Base-by-base conservation (phyloP, 1,284 basidiomycete genomes). In the Termitomyces sp. region DNA sequence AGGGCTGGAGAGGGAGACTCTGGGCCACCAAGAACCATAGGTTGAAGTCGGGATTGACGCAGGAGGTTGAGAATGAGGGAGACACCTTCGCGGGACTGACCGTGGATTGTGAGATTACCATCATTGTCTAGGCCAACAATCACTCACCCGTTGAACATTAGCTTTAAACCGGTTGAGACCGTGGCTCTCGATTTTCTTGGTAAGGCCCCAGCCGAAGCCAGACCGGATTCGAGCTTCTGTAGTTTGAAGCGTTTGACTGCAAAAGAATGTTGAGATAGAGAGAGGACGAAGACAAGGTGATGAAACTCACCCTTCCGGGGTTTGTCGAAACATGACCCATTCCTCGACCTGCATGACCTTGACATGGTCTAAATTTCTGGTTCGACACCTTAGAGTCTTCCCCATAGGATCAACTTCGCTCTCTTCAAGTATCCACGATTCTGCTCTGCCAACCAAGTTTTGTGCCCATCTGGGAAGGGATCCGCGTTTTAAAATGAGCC, bases 401-500 rank as follows among this genome's bases (percentile, higher is more conserved):
- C 85, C 86, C 55, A 80, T 70, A 4, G 88, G 85, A 68, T 92
- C 89, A 18, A 96, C 91, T 62, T 93, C 87, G 61, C 88, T 93
- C 75, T 95, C 90, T 69, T 96, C 93, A 57, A 95, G 72, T 49
- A 95, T 84, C 93, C 91, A 96, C 10, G 77, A 88, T 73, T 86
- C 92, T 47, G 82, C 83, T 62, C 81, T 81, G 14, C 77, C 79
- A 46, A 90, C 75, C 63, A 89, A 88, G 40, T 90, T 89, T 62
- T 83, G 78, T 14, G 88, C 91, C 95, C 95, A 98, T 64, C 86
- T 81, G 3, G 95, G 95, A 49, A 97, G 75, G 11, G 91, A 83
- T 8, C 94, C 94, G 37, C 86, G 81, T 74, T 98, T 98, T 62
- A 97, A 79, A 62, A 98, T 92, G 57, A 98, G 84, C 21, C 95